Conservation (phyloP, 129 eudicot species). For the Chrysanthemum seticuspe region DNA sequence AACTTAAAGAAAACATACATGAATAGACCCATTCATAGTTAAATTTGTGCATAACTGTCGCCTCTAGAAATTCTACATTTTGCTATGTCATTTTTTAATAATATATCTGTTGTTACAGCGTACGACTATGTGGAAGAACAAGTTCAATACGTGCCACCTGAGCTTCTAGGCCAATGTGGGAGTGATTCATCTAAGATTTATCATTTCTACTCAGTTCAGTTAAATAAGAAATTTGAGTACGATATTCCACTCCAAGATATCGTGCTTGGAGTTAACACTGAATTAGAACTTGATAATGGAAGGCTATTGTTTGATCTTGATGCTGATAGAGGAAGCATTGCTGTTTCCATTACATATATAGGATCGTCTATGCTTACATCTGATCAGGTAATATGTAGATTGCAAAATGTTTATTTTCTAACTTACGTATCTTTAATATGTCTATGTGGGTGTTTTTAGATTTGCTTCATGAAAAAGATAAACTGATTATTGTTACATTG, state of each 20-base stretch:
- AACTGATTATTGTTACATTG: not conserved
- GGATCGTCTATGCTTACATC: conserved; percentile 33
- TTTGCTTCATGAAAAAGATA: not conserved
- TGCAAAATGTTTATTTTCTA: no score
- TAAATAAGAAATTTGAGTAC: conserved; percentile 31
- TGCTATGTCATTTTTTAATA: not conserved
- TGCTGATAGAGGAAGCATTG: conserved; percentile 46
- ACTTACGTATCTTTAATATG: no score
- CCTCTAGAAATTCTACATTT: not conserved
- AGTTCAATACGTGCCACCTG: conserved; percentile 47
- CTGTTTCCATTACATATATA: conserved; percentile 32
- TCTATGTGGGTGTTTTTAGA: not conserved
- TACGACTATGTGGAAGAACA: conserved; percentile 41
- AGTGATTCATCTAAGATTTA: conserved; percentile 26
- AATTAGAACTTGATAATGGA: conserved; percentile 40
- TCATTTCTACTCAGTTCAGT: conserved; percentile 55
- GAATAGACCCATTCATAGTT: not conserved
- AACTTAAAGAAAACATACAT: not conserved
- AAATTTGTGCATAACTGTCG: not conserved
- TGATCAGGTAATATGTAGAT: conserved; percentile 45
- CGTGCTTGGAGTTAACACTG: conserved; percentile 45
- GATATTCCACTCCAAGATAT: conserved; percentile 44
- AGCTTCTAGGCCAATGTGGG: conserved; percentile 43
- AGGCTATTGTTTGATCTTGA: conserved; percentile 45
- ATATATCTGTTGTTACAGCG: conserved; percentile 31